Conservation (phyloP, 2,329 filamentous ascomycete species). For the Arthrobotrys pseudoclavata region DNA sequence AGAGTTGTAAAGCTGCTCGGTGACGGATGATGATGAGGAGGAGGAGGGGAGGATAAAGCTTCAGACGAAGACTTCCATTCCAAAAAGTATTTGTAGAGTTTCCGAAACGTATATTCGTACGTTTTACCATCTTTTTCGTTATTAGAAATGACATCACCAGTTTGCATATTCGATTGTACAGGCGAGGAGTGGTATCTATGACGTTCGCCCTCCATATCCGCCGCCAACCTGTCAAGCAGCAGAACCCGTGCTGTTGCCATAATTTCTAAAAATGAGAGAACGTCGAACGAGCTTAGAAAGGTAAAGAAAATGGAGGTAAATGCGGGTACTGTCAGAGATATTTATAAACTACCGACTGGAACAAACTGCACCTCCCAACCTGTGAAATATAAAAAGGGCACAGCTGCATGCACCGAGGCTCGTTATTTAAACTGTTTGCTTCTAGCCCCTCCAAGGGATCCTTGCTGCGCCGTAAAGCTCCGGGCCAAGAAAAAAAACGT, state of each 20-base stretch:
- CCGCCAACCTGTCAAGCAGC: conserved; percentile 41
- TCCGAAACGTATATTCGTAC: conserved; percentile 39
- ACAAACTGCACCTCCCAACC: background rate
- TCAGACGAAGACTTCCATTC: conserved; percentile 44
- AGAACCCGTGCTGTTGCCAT: conserved; percentile 39
- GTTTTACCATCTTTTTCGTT: conserved; percentile 21
- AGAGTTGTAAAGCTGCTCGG: conserved; percentile 13
- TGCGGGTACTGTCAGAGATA: background rate
- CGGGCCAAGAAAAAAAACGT: conserved; percentile 13
- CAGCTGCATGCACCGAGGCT: background rate
- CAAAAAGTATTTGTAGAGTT: conserved; percentile 49
- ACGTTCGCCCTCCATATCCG: conserved; percentile 36
- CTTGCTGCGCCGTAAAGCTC: conserved; percentile 17
- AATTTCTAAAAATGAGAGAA: background rate
- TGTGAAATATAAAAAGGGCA: background rate
- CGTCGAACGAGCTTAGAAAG: background rate
- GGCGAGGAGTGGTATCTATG: conserved; percentile 1
- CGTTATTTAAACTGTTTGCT: conserved; percentile 8
- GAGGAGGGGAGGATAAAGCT: background rate
- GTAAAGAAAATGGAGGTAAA: background rate
- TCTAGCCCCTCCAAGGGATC: background rate
- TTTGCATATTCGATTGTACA: conserved; percentile 19
- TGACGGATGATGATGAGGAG: background rate
- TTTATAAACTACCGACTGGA: background rate
- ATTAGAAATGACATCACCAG: conserved; percentile 7